Conservation (phyloP, 2,329 filamentous ascomycete species). For the Trichophaea hybrida region DNA sequence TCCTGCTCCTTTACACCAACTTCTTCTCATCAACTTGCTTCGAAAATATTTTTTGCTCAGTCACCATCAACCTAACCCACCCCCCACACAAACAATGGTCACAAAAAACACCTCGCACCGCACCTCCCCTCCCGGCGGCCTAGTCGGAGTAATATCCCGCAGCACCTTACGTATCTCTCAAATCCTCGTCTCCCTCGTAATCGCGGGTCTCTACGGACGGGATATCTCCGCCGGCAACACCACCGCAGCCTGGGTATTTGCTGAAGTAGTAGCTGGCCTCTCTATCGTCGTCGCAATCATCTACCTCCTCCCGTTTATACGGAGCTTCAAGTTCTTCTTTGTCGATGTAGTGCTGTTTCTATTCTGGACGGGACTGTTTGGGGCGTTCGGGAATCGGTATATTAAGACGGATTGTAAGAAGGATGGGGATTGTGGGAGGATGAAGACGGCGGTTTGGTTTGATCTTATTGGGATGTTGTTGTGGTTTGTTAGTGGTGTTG, state of each 20-base stretch:
- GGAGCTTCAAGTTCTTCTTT: conserved; percentile 9
- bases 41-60: too few relatives aligned
- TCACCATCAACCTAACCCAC: background rate
- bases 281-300: conserved; percentile 49
- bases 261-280: conserved; percentile 53
- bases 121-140: conserved; percentile 25
- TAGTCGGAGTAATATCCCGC: conserved; percentile 41
- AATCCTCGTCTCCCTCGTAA: conserved; percentile 59
- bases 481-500: conserved; percentile 13
- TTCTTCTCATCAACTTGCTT: too few relatives aligned
- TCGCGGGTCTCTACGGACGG: conserved; percentile 62
- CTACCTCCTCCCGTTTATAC: conserved; percentile 13
- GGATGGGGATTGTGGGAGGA: conserved; percentile 6
- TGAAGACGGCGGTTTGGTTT: conserved; percentile 17
- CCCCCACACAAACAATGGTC: conserved; percentile 11
- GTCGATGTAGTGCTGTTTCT: conserved; percentile 17
- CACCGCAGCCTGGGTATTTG: conserved; percentile 64
- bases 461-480: conserved; percentile 17
- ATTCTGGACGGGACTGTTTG: conserved; percentile 18
- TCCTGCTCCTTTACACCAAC: too few relatives aligned
- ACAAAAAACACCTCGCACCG: conserved; percentile 15
- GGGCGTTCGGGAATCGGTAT: conserved; percentile 13
- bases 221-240: conserved; percentile 47
- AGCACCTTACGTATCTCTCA: conserved; percentile 56
- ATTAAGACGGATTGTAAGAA: conserved; percentile 7